A percentile compares a stretch with the other conserved stretches of the same genome.
These are phyloP conservation scores for Globisporangium polare DNA, from an alignment of 352 stramenopile genomes.

Conservation along the genomic window DNA sequence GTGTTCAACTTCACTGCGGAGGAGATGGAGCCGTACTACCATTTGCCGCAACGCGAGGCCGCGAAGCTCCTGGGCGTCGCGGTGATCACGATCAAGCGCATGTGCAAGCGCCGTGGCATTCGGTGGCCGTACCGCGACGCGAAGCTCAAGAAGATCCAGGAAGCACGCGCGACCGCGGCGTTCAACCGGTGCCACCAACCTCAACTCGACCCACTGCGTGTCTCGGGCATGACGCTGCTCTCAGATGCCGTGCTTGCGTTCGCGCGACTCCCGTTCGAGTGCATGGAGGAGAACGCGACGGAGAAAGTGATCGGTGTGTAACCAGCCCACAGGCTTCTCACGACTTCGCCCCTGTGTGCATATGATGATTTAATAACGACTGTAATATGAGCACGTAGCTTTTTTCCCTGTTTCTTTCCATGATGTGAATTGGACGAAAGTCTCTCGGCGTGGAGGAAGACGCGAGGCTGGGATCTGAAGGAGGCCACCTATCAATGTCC, in stretches of 20 bases:
- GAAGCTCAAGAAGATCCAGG: conserved; percentile 20
- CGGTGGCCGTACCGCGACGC: conserved; percentile 34
- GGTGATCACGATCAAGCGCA: conserved; percentile 39
- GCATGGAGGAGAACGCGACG: conserved; percentile 9
- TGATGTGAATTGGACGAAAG: no score
- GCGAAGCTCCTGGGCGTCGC: conserved; percentile 24
- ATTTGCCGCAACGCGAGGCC: conserved; percentile 42
- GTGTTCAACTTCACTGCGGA: conserved; percentile 38
- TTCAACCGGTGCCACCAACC: background rate
- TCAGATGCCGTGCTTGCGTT: conserved; percentile 12
- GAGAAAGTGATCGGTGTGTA: background rate
- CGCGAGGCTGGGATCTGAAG: no score
- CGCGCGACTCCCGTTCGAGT: conserved; percentile 8
- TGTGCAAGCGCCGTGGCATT: conserved; percentile 30
- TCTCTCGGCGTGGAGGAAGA: no score
- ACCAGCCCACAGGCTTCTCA: no score
- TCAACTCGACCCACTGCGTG: background rate
- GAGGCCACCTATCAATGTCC: no score
- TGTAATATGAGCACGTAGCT: background rate
- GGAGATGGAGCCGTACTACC: conserved; percentile 37
- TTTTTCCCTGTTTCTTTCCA: no score
- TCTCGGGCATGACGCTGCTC: background rate
- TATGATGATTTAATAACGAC: background rate
- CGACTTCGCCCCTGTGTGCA: no score
- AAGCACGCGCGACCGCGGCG: background rate